Conservation (phyloP, 257 asterid genomes). For the Lavandula angustifolia region DNA sequence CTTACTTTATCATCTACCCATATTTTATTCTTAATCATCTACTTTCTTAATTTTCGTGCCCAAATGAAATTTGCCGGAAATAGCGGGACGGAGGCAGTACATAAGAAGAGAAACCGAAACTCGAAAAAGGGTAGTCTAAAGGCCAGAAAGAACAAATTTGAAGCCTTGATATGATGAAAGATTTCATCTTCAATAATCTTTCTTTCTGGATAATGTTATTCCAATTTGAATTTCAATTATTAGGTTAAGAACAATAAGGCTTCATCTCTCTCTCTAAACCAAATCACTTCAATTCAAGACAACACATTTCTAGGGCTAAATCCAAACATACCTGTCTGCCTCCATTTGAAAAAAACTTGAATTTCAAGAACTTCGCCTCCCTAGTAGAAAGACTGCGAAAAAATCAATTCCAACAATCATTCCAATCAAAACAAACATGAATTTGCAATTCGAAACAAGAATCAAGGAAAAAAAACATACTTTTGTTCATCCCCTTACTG, state of each 20-base stretch:
- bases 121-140: background rate
- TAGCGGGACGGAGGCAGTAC: too few relatives aligned
- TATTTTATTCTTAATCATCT: too few relatives aligned
- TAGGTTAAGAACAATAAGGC: background rate
- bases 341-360: slow-evolving; percentile 40
- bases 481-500: background rate
- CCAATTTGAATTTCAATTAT: background rate
- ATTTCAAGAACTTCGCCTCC: slow-evolving; percentile 33
- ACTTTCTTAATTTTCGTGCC: too few relatives aligned
- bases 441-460: slow-evolving; percentile 15
- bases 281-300: slow-evolving; percentile 5
- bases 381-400: background rate
- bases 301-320: background rate
- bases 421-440: background rate
- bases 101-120: slow-evolving; percentile 4
- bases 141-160: background rate
- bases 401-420: background rate
- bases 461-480: background rate
- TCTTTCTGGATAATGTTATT: background rate
- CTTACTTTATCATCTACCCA: too few relatives aligned
- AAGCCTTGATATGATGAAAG: background rate
- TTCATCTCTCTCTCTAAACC: background rate
- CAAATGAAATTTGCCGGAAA: too few relatives aligned
- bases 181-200: slow-evolving; percentile 3
- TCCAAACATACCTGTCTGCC: slow-evolving; percentile 45